phyloP scores from a whole-genome alignment of 352 stramenopile species.

The Phytopythium ostracodes region DNA sequence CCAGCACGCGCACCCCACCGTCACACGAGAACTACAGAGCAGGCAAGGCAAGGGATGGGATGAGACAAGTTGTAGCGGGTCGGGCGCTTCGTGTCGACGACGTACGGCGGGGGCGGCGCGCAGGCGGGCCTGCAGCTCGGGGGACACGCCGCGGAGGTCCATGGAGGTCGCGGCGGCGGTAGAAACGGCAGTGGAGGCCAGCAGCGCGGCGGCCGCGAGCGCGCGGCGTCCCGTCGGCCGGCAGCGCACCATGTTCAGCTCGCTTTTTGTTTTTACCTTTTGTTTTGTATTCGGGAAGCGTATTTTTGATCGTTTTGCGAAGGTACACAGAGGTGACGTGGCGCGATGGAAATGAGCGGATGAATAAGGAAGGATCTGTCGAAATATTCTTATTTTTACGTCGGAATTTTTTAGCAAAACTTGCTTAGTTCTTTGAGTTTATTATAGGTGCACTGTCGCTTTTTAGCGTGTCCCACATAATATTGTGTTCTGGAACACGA shows the following conservation, averaged over 20 bases:
- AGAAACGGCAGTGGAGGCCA: background rate
- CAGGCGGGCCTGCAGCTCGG: conserved; percentile 35
- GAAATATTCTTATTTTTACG: background rate
- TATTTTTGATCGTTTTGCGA: too few relatives aligned
- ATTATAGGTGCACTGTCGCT: background rate
- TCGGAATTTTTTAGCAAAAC: background rate
- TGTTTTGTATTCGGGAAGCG: background rate
- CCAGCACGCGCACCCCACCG: conserved; percentile 43
- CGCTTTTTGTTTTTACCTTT: background rate
- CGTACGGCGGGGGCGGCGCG: conserved; percentile 30
- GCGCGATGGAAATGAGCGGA: too few relatives aligned
- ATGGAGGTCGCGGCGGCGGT: conserved; percentile 3
- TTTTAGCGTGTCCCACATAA: background rate
- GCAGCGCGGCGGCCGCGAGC: background rate
- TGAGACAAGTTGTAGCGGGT: too few relatives aligned
- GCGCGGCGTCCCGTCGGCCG: background rate
- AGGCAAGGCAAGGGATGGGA: too few relatives aligned
- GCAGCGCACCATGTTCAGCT: background rate
- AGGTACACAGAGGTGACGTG: background rate
- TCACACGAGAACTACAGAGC: conserved; percentile 78
- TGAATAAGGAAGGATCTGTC: background rate
- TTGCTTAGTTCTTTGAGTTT: too few relatives aligned
- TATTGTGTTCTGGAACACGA: background rate
- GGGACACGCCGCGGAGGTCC: conserved; percentile 38
- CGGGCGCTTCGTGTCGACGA: background rate